Percentiles rank a stretch among this genome's conserved stretches.
Evolutionary conservation across 202 grass and related monocot species (phyloP).

Genomic region (Digitaria exilis): DNA sequence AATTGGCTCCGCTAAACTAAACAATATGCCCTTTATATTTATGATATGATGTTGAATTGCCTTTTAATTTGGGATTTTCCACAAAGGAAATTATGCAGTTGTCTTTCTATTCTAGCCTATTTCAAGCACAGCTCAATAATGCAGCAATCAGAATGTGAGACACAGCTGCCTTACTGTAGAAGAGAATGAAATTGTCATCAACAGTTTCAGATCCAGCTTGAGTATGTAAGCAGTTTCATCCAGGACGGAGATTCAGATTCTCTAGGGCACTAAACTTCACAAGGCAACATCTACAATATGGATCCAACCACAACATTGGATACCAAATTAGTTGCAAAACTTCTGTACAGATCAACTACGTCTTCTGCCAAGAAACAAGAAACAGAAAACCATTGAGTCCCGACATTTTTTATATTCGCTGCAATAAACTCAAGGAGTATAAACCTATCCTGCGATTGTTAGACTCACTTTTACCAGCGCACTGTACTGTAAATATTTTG

Average conservation of each 20-base stretch:
- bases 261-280: conserved; percentile 30
- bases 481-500: conserved; percentile 22
- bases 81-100: not conserved
- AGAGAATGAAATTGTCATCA: not conserved
- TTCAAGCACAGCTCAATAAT: not conserved
- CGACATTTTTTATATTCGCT: conserved; percentile 44
- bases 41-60: not conserved
- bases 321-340: conserved; percentile 63
- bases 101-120: not conserved
- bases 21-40: not conserved
- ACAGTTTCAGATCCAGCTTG: conserved; percentile 22
- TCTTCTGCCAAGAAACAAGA: conserved; percentile 54
- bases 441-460: conserved; percentile 46
- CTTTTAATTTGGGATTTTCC: not conserved
- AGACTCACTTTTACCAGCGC: conserved; percentile 32
- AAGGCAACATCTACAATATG: conserved; percentile 36
- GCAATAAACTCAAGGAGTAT: conserved; percentile 41
- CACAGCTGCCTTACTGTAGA: not conserved
- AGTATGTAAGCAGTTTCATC: conserved; percentile 11
- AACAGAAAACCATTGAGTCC: conserved; percentile 42
- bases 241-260: conserved; percentile 5
- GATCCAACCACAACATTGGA: conserved; percentile 32
- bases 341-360: conserved; percentile 58
- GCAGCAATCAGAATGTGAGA: not conserved
- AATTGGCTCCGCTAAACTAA: not conserved